Base-by-base conservation (phyloP, 176 grass and related monocot species). In the Hordeum marinum region DNA sequence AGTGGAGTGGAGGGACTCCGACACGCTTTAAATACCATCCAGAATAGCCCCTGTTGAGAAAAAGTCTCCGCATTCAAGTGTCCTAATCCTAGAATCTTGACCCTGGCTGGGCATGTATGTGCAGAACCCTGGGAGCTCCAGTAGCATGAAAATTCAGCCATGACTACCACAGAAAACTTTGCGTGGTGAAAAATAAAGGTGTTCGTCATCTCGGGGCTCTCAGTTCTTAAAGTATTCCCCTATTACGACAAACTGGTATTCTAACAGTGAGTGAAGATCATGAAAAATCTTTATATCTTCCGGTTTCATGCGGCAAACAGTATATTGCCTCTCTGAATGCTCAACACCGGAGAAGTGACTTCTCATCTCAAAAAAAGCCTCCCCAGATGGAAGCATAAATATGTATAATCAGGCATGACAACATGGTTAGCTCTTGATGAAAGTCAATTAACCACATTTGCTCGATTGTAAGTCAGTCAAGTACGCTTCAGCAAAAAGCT, bases 401-500 rank as follows among this genome's bases (percentile, higher is more conserved):
- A 50, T 72, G 18, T 76, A 45, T 29, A 63, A 55, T 72, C 57
- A 23, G 21, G 54, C 54, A 72, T 54, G 7, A 2, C 15, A 25
- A 35, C 86, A 83, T 52, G 54, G 80, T 63, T 62, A 43, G 0
- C 21, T 31, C 63, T 63, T 78, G 14, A 39, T 80, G 10, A 1
- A 21, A 83, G 21, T 52, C 41, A n/a, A n/a, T 48, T 48, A 88
- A 55, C 20, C 17, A 4, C 24, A 71, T 71, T 82, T 26, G 31
- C 42, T 84, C 65, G n/a, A 74, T 63, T 41, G 31, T 62, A 76
- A 48, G 45, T 48, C 45, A 48, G 15, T 80, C 89, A 93, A 54
- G 78, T 88, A 94, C 62, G 90, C 95, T 80, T 83, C 76, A 45
- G 87, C 89, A 93, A 98, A 98, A 50, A 68, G 70, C 3, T 98